Percentiles rank a stretch among this genome's conserved stretches.
These are phyloP conservation scores for Phytophthora cryptogea DNA, from an alignment of 352 stramenopile species.

Conservation along the genomic window DNA sequence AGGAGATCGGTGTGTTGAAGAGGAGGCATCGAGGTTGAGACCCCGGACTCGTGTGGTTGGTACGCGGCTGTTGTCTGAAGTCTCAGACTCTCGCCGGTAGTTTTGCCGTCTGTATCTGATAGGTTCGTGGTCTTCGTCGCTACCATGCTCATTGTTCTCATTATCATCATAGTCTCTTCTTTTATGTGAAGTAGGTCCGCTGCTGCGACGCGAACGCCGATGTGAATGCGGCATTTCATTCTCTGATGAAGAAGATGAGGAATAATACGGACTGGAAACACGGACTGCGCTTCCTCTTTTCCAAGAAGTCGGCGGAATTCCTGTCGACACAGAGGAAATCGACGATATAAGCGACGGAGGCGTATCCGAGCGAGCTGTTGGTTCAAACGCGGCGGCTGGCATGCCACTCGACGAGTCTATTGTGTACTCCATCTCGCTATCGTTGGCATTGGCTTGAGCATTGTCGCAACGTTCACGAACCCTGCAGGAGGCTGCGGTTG, in stretches of 20 bases:
- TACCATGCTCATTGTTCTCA: conserved; percentile 21
- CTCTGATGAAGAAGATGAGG: conserved; percentile 31
- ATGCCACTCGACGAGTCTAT: conserved; percentile 26
- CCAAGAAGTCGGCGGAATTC: conserved; percentile 4
- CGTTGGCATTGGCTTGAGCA: conserved; percentile 7
- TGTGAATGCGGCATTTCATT: conserved; percentile 15
- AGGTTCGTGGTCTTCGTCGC: conserved; percentile 21
- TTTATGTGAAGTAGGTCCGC: neutral
- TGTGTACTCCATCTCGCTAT: conserved; percentile 25
- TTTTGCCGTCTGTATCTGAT: conserved; percentile 6
- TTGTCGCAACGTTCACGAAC: conserved; percentile 11
- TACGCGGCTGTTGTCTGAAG: conserved; percentile 4
- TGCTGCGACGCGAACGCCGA: conserved; percentile 15
- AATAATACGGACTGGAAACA: conserved; percentile 17
- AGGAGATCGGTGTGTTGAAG: conserved; percentile 10
- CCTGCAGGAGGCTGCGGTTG: conserved; percentile 14
- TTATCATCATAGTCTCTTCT: neutral
- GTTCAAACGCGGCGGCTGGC: conserved; percentile 7
- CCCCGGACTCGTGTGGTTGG: neutral
- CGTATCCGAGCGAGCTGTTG: conserved; percentile 4
- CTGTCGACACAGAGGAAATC: conserved; percentile 29
- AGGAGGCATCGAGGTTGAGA: conserved; percentile 15
- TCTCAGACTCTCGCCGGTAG: conserved; percentile 3
- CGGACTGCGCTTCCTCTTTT: conserved; percentile 4
- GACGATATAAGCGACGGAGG: conserved; percentile 16